Conservation (phyloP, 2,329 filamentous ascomycete species). For the Chaetomium olivaceum region DNA sequence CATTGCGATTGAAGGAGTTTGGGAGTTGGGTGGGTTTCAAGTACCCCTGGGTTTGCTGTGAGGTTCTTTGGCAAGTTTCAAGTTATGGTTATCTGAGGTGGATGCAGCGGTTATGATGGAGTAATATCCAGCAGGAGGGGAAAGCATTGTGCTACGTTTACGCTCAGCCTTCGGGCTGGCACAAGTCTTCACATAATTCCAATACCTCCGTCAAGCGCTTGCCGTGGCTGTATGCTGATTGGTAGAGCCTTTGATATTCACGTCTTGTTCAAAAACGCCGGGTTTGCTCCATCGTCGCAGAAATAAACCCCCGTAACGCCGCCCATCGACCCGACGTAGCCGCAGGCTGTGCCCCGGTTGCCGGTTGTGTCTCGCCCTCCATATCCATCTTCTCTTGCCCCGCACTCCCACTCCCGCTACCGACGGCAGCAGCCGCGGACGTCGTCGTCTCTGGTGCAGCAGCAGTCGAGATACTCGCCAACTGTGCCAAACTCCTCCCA, state of each 20-base stretch:
- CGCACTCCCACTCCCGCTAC: neutral
- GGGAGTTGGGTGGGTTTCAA: slow-evolving; percentile 6
- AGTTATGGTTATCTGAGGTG: neutral
- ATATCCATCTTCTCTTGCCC: slow-evolving; percentile 18
- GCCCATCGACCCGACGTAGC: slow-evolving; percentile 69
- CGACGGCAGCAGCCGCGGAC: slow-evolving; percentile 3
- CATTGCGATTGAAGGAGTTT: slow-evolving; percentile 6
- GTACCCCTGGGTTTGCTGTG: neutral
- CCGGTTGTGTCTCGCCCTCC: slow-evolving; percentile 27
- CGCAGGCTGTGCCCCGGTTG: slow-evolving; percentile 27
- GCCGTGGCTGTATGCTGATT: neutral
- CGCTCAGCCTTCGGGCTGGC: neutral
- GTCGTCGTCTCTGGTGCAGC: neutral
- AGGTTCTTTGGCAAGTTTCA: neutral
- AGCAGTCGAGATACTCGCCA: slow-evolving; percentile 47
- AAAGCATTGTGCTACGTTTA: neutral
- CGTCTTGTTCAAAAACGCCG: slow-evolving; percentile 60
- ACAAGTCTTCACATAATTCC: neutral
- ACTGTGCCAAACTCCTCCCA: slow-evolving; percentile 75
- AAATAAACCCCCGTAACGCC: slow-evolving; percentile 79
- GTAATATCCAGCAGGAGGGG: neutral
- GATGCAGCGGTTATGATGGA: neutral
- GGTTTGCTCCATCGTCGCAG: slow-evolving; percentile 87
- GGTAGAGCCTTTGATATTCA: slow-evolving; percentile 1
- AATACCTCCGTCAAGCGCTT: neutral